A percentile compares a stretch with the other conserved stretches of the same genome.
Evolutionary conservation across 192 early-diverging fungal species (phyloP).

Genomic region (Pilobolus umbonatus): DNA sequence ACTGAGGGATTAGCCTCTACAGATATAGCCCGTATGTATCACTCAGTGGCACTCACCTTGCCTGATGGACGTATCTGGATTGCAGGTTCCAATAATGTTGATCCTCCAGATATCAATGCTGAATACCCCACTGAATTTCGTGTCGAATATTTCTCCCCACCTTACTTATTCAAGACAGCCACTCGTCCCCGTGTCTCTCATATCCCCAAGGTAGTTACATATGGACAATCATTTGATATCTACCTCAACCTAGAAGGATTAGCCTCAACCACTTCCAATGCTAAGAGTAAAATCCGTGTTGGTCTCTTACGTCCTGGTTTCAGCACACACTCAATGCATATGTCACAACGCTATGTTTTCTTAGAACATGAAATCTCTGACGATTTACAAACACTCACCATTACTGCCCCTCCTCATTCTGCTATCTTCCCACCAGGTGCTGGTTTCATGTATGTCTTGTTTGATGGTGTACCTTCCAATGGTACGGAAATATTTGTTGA

Average conservation of each 20-base stretch:
- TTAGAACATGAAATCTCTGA: constrained; percentile 21
- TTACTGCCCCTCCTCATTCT: constrained; percentile 44
- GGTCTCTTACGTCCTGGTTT: constrained; percentile 46
- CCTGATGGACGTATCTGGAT: constrained; percentile 56
- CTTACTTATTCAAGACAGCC: constrained; percentile 39
- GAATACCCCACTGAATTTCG: constrained; percentile 51
- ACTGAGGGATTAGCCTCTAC: constrained; percentile 38
- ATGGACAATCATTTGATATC: constrained; percentile 20
- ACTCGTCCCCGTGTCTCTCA: constrained; percentile 35
- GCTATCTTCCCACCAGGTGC: constrained; percentile 52
- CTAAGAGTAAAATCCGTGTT: constrained; percentile 29
- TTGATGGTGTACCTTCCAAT: constrained; percentile 43
- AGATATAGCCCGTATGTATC: constrained; percentile 61
- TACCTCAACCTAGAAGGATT: constrained; percentile 27
- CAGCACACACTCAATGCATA: constrained; percentile 49
- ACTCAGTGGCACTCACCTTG: constrained; percentile 47
- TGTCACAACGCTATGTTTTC: constrained; percentile 48
- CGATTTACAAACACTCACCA: constrained; percentile 24
- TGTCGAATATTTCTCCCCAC: constrained; percentile 48
- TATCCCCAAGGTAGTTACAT: constrained; percentile 19
- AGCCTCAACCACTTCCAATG: not conserved
- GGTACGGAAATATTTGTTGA: constrained; percentile 22
- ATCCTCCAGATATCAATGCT: constrained; percentile 26
- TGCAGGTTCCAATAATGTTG: constrained; percentile 54
- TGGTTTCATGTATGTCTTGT: constrained; percentile 43